Evolutionary conservation across 305 asterid genomes (phyloP), one percentile per base, ranked within the genome.

Genomic region (Fraxinus paxiana): DNA sequence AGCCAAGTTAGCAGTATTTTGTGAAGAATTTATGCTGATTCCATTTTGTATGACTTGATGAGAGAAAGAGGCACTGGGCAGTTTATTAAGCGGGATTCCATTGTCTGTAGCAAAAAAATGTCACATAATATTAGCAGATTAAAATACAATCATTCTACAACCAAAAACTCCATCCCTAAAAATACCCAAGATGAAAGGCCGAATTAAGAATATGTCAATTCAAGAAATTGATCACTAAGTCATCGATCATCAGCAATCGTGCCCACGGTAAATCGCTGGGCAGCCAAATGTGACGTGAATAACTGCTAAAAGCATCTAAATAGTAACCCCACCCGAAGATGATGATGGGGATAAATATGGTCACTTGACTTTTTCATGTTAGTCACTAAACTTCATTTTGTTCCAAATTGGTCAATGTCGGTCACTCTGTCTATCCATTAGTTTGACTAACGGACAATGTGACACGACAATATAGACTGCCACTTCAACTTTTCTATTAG

Each of bases 41-140:
- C 87, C 89, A 73, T 79, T 82, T 82, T 82, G 86, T 78, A 76
- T 37, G 15, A 54, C 84, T 80, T 85, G 88, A 80, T 46, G 86
- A 77, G 91, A 81, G 81, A 82, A 77, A 79, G 88, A 33, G 76
- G 87, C 87, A 76, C 87, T 83, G 33, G 83, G 84, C 81, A 81
- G 67, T 67, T 85, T 85, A 86, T 69, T 79, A 46, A 87, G 86
- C 76, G 78, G 83, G 80, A 69, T 73, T 74, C 84, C 92, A 65
- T 81, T 84, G 78, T 84, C 90, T 89, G 87, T 81, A 78, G 82
- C 82, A 76, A 82, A 80, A 63, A 22, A 26, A 71, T 43, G n/a
- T 67, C 43, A 65, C 48, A 41, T 51, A 75, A 75, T 46, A 85
- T 85, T 77, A 86, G 78, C 83, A 41, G 37, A 87, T 37, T 22